Conservation (phyloP, 2,329 filamentous ascomycete genomes). For the Didymella glomerata region DNA sequence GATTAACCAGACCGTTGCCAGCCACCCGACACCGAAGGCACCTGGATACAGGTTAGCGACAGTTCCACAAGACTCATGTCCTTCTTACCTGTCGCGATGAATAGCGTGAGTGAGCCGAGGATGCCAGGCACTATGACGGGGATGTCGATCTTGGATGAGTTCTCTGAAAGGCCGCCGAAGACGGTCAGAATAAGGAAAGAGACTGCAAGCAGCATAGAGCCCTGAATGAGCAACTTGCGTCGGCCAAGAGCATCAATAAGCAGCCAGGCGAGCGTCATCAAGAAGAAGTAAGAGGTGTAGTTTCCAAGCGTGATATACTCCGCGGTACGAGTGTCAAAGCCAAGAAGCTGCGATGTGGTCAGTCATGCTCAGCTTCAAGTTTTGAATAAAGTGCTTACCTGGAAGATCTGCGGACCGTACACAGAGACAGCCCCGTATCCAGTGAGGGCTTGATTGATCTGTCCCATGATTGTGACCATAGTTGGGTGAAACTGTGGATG, state of each 20-base stretch:
- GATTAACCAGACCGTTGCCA: conserved; percentile 67
- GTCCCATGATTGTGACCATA: conserved; percentile 68
- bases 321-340: conserved; percentile 60
- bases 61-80: too few species aligned
- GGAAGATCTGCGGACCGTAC: conserved; percentile 70
- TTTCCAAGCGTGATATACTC: conserved; percentile 68
- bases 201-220: conserved; percentile 58
- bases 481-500: conserved; percentile 68
- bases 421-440: conserved; percentile 69
- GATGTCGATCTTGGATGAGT: conserved; percentile 51
- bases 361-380: background rate
- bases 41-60: conserved; percentile 38
- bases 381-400: conserved; percentile 41
- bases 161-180: conserved; percentile 60
- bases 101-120: conserved; percentile 62
- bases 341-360: conserved; percentile 58
- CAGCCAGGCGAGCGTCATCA: conserved; percentile 70
- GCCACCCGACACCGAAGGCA: conserved; percentile 68
- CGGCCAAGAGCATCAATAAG: conserved; percentile 65
- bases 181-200: conserved; percentile 63
- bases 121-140: conserved; percentile 57
- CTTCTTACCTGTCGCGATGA: conserved; percentile 58
- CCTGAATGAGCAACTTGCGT: conserved; percentile 62
- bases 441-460: conserved; percentile 68
- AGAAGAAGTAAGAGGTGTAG: conserved; percentile 67